These are phyloP conservation scores for Umbellularia californica DNA, from an alignment of 164 flowering plant genomes.

Conservation along the genomic window DNA sequence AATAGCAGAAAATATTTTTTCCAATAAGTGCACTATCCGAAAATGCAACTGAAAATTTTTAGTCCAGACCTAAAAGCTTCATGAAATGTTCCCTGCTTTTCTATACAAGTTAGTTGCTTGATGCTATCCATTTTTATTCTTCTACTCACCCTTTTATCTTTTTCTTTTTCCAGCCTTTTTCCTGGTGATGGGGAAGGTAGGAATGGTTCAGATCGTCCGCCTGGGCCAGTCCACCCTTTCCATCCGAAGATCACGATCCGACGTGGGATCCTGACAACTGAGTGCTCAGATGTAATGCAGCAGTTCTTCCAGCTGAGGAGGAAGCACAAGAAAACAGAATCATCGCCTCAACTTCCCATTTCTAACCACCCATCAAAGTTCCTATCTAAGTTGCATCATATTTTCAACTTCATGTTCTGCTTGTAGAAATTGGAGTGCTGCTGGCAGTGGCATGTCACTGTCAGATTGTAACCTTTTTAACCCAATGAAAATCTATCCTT, in stretches of 20 bases:
- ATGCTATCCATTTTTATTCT: neutral
- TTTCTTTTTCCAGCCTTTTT: constrained; percentile 58
- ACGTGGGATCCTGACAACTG: constrained; percentile 64
- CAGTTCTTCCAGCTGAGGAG: constrained; percentile 88
- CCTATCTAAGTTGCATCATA: constrained; percentile 55
- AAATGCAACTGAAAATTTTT: too few relatives aligned
- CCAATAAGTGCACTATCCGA: too few relatives aligned
- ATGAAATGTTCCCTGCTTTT: too few relatives aligned
- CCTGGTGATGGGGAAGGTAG: constrained; percentile 49
- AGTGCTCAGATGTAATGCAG: constrained; percentile 83
- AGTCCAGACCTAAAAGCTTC: too few relatives aligned
- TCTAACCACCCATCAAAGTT: constrained; percentile 50
- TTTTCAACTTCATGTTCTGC: constrained; percentile 63
- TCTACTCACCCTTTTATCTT: neutral
- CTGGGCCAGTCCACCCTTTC: constrained; percentile 84
- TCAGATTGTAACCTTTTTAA: neutral
- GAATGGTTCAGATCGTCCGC: constrained; percentile 28
- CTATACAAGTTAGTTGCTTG: neutral
- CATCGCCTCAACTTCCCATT: constrained; percentile 38
- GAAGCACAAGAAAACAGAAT: constrained; percentile 43
- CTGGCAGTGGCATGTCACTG: neutral
- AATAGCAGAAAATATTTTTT: too few relatives aligned
- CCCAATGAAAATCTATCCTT: too few relatives aligned
- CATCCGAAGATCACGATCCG: constrained; percentile 81
- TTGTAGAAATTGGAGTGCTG: constrained; percentile 27